Evolutionary conservation across 2,329 filamentous ascomycete species (phyloP), one percentile per base, ranked within the genome.

Genomic region (Cercospora nicotianae): DNA sequence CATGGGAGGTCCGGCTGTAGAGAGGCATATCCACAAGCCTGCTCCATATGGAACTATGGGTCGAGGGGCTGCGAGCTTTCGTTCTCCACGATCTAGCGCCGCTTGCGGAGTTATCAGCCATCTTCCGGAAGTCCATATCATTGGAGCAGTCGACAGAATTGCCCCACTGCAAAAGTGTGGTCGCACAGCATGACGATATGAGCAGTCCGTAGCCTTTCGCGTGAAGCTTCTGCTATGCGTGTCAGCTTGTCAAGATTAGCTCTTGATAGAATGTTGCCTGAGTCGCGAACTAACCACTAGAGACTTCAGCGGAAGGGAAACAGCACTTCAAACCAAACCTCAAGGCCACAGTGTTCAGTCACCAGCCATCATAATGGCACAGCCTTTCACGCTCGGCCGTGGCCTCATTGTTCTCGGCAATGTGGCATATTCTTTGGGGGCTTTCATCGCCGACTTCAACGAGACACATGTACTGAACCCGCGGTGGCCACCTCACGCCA

Each of bases 381-480:
- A 65, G 59, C 23, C 64, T 18, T 26, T 75, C 58, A 75, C 74
- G 5, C 63, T 69, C 12, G 79, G 78, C 59, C 75, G 76, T 51
- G 33, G 65, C 45, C 68, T 79, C 65, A 74, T 80, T 42, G 64
- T 75, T 28, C 65, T 79, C 30, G 72, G 73, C 28, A 78, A 77
- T 58, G 69, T 80, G 3, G 33, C 74, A 45, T 79, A 78, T 65
- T 66, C 70, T 31, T 63, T 75, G 51, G 79, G 77, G n/a, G 75
- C 77, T 28, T 80, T 59, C 39, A 31, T 68, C 16, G 60, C 48
- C 33, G 78, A 79, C 67, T 79, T 73, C 72, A 79, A 74, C 70
- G 75, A 82, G 63, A 84, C 82, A 1, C 83, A 84, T 75, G 77
- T 85, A 67, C 75, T 77, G 63, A 85, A 86, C 71, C 82, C 83